Base-by-base conservation (phyloP, 106 monocot species). In the Dendrobium nobile region DNA sequence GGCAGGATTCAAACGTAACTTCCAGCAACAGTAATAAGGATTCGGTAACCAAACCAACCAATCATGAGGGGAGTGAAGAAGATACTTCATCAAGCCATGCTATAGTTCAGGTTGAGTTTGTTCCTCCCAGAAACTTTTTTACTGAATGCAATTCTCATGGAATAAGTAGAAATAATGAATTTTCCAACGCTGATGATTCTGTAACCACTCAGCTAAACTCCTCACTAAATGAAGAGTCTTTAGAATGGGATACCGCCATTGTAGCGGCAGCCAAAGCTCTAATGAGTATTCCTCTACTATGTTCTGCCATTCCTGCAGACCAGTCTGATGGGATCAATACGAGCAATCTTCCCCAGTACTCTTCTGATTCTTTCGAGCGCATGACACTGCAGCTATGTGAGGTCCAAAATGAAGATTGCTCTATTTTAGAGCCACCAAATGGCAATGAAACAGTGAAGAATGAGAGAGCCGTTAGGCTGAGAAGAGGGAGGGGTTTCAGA, bases 291-390 rank as follows among this genome's bases (percentile, higher is more conserved):
- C 16, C 33, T 16, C 1, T 22, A 22, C 0, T 1, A 70, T 31
- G 33, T 31, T 70, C 33, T 22, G 13, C 27, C 28, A 27, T 28
- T 67, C 67, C 67, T 24, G 1, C 4, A 24, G 24, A 26, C 0
- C 26, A 67, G 67, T 5, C n/a, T 67, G 67, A 67, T 26, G 67
- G 2, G 7, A 56, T 19, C 22, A 20, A 61, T 61, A n/a, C 7
- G n/a, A 61, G n/a, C 61, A n/a, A 85, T 26, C 54, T 73, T 41
- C 89, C 87, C 5, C 54, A 83, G 7, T 67, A 77, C 74, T 91
- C 91, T 0, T 54, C 75, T 20, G 96, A 96, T 88, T 93, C 96
- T 9, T 96, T 90, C 18, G 96, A 91, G 80, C 19, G 55, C 6
- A 80, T 88, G 55, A 87, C 85, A 16, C 77, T 96, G 81, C 79